A percentile compares a stretch with the other conserved stretches of the same genome.
Evolutionary conservation across 2,329 filamentous ascomycete species (phyloP).

Genomic region (Nannizziopsis arthrosporioides): DNA sequence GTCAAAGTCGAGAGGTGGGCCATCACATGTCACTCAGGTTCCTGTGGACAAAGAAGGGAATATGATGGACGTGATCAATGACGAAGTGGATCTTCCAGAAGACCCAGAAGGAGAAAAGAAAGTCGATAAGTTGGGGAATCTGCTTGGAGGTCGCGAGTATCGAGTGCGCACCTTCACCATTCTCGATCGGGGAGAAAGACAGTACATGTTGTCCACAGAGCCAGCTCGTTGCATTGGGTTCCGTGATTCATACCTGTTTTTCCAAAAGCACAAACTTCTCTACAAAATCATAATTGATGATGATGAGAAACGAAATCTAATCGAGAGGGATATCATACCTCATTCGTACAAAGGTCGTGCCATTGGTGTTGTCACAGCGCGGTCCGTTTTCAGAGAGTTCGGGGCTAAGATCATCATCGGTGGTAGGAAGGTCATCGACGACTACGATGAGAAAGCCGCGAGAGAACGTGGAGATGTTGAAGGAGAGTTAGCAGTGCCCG

Average conservation of each 20-base stretch:
- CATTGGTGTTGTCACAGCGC: slow-evolving; percentile 90
- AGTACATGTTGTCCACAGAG: slow-evolving; percentile 98
- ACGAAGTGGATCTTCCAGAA: slow-evolving; percentile 80
- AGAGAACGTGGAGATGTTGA: slow-evolving; percentile 68
- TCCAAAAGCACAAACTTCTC: slow-evolving; percentile 91
- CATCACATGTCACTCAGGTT: slow-evolving; percentile 67
- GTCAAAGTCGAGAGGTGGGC: slow-evolving; percentile 59
- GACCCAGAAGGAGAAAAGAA: slow-evolving; percentile 84
- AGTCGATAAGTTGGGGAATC: slow-evolving; percentile 76
- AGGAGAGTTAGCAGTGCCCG: slow-evolving; percentile 82
- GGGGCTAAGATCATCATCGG: slow-evolving; percentile 89
- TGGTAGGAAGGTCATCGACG: slow-evolving; percentile 72
- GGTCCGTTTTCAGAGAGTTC: slow-evolving; percentile 94
- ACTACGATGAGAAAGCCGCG: slow-evolving; percentile 71
- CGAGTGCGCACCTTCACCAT: slow-evolving; percentile 92
- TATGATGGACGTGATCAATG: slow-evolving; percentile 76
- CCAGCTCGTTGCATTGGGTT: slow-evolving; percentile 94
- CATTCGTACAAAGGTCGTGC: slow-evolving; percentile 97
- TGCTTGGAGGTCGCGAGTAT: slow-evolving; percentile 78
- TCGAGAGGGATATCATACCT: slow-evolving; percentile 87
- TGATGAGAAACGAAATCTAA: slow-evolving; percentile 92
- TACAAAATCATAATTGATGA: slow-evolving; percentile 98
- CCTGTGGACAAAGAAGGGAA: slow-evolving; percentile 90
- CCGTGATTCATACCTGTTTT: slow-evolving; percentile 95
- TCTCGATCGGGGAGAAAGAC: slow-evolving; percentile 63